Conservation (phyloP, 805 yeast species). For the Vanderwaltozyma polyspora region DNA sequence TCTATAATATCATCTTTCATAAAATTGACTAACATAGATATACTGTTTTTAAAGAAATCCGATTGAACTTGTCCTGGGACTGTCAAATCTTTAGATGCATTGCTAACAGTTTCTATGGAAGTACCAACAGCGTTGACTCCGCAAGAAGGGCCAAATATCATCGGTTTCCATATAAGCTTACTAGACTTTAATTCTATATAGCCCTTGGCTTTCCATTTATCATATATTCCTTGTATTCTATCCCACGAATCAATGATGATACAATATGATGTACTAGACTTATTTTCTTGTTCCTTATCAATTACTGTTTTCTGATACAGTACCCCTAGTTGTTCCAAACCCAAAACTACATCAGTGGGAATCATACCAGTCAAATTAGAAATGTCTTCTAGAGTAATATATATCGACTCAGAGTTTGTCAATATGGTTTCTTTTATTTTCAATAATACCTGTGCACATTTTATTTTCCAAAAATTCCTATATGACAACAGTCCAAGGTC, state of each 20-base stretch:
- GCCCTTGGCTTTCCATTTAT: conserved; percentile 43
- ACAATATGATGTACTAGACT: conserved; percentile 34
- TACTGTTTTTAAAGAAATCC: conserved; percentile 33
- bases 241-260: conserved; percentile 38
- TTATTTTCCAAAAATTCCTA: conserved; percentile 72
- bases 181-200: conserved; percentile 42
- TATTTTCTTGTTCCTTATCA: conserved; percentile 26
- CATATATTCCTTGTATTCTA: conserved; percentile 29
- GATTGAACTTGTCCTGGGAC: conserved; percentile 4
- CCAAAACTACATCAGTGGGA: conserved; percentile 75
- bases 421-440: conserved; percentile 4
- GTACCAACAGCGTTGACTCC: conserved; percentile 50
- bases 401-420: background rate
- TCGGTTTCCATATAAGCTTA: conserved; percentile 66
- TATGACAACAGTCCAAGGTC: conserved; percentile 79
- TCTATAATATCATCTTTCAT: conserved; percentile 60
- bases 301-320: conserved; percentile 31
- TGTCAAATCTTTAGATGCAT: conserved; percentile 6
- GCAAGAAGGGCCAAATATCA: conserved; percentile 76
- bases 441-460: conserved; percentile 37
- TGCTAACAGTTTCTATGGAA: conserved; percentile 21
- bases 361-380: conserved; percentile 74
- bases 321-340: conserved; percentile 65
- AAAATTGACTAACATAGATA: conserved; percentile 47
- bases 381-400: conserved; percentile 47